Evolutionary conservation across 2,329 filamentous ascomycete genomes (phyloP).

Genomic region (Coniochaeta pulveracea): DNA sequence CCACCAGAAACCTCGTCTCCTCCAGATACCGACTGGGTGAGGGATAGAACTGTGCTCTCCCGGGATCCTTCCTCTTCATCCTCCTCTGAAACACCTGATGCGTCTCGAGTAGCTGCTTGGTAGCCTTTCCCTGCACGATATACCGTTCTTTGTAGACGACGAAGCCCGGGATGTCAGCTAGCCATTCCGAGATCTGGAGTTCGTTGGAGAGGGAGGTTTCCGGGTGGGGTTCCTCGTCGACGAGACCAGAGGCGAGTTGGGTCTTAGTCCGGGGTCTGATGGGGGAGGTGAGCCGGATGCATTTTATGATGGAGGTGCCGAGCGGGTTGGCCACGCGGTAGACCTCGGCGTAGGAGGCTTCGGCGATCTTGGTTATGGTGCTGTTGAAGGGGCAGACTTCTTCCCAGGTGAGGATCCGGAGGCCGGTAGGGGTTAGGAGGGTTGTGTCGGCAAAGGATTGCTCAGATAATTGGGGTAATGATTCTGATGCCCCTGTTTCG

Average conservation of each 20-base stretch:
- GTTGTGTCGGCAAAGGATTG: too few species aligned
- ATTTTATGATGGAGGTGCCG: slow-evolving; percentile 55
- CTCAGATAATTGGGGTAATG: too few species aligned
- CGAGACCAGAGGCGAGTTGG: slow-evolving; percentile 39
- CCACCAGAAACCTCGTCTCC: slow-evolving; percentile 46
- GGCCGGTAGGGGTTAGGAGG: slow-evolving; percentile 7
- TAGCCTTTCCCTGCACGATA: slow-evolving; percentile 43
- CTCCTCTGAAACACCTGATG: slow-evolving; percentile 45
- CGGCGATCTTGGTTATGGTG: slow-evolving; percentile 50
- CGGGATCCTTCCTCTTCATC: slow-evolving; percentile 42
- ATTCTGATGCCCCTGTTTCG: too few species aligned
- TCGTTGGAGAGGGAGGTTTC: slow-evolving; percentile 46
- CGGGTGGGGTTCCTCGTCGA: slow-evolving; percentile 47
- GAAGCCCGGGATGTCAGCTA: slow-evolving; percentile 54
- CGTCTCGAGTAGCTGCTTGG: slow-evolving; percentile 43
- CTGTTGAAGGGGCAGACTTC: slow-evolving; percentile 44
- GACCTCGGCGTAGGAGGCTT: slow-evolving; percentile 56
- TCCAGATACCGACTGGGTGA: slow-evolving; percentile 48
- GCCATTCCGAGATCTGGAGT: slow-evolving; percentile 50
- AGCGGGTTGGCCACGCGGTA: slow-evolving; percentile 49
- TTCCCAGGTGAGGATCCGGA: slow-evolving; percentile 40
- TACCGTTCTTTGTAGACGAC: slow-evolving; percentile 56
- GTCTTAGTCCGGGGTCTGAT: slow-evolving; percentile 46
- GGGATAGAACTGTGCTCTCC: slow-evolving; percentile 48
- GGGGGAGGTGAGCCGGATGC: slow-evolving; percentile 46